These are phyloP conservation scores for Exserohilum turcica DNA, from an alignment of 2,329 filamentous ascomycete species.

Conservation along the genomic window DNA sequence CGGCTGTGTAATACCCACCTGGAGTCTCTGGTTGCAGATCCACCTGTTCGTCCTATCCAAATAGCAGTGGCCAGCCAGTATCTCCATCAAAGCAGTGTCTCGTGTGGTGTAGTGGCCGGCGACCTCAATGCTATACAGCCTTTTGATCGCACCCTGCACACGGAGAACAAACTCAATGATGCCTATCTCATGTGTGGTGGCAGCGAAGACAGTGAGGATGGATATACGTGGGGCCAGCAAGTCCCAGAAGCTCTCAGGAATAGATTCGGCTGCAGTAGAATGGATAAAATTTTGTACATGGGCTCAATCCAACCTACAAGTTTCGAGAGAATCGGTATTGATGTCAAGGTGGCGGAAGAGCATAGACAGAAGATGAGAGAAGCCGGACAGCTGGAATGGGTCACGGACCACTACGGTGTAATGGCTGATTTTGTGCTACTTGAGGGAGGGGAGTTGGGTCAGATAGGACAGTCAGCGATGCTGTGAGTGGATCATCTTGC, in stretches of 20 bases:
- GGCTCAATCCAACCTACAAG: constrained; percentile 41
- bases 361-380: constrained; percentile 31
- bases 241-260: constrained; percentile 48
- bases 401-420: constrained; percentile 59
- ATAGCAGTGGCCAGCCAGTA: constrained; percentile 52
- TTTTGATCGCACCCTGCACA: constrained; percentile 57
- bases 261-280: constrained; percentile 57
- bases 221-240: constrained; percentile 65
- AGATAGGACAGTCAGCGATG: neutral
- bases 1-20: constrained; percentile 64
- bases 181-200: constrained; percentile 60
- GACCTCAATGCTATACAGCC: constrained; percentile 64
- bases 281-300: constrained; percentile 61
- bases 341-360: constrained; percentile 51
- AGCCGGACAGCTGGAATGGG: constrained; percentile 53
- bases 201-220: constrained; percentile 56
- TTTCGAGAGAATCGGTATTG: constrained; percentile 58
- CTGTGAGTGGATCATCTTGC: too few relatives aligned
- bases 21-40: constrained; percentile 58
- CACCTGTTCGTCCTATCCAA: constrained; percentile 57
- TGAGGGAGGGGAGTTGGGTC: neutral
- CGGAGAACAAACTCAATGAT: constrained; percentile 57
- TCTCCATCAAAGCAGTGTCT: constrained; percentile 48
- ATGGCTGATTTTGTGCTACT: constrained; percentile 37
- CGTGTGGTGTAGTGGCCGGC: constrained; percentile 57